A percentile compares a stretch with the other conserved stretches of the same genome.
Evolutionary conservation across 1,284 basidiomycete genomes (phyloP).

Genomic region (Hypsizygus ulmarius): DNA sequence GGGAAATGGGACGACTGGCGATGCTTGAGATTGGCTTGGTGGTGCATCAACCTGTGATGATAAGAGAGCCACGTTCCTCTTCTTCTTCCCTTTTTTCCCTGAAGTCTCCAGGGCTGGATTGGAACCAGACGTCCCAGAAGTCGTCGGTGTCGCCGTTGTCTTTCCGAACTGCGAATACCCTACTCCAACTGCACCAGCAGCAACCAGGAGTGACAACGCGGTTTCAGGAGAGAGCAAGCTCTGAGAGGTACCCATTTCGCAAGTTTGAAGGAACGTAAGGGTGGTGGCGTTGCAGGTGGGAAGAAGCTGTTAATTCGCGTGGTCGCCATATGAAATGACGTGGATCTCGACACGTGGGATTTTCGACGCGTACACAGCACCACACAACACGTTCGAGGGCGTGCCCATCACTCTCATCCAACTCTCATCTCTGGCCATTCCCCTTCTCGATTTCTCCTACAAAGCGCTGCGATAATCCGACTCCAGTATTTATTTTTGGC

Average conservation of each 20-base stretch:
- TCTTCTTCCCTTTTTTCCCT: constrained; percentile 34
- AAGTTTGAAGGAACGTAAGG: not conserved
- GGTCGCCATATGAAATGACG: constrained; percentile 21
- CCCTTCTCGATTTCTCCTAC: too few species aligned
- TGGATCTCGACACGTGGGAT: constrained; percentile 21
- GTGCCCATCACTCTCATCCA: too few species aligned
- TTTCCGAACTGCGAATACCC: constrained; percentile 34
- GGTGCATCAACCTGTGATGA: not conserved
- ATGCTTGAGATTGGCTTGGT: constrained; percentile 19
- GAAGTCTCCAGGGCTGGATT: not conserved
- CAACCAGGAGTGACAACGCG: constrained; percentile 36
- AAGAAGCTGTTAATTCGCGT: not conserved
- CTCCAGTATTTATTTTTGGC: too few species aligned
- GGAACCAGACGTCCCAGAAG: constrained; percentile 8
- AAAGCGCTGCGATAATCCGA: too few species aligned
- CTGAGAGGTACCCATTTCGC: constrained; percentile 49
- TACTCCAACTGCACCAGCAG: constrained; percentile 43
- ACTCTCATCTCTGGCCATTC: too few species aligned
- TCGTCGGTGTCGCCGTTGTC: constrained; percentile 6
- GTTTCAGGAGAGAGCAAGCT: constrained; percentile 44
- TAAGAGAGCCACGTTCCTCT: constrained; percentile 13
- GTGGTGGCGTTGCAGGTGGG: not conserved
- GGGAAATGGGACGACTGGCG: constrained; percentile 38
- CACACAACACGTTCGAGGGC: constrained; percentile 27
- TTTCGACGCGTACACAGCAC: constrained; percentile 20